Evolutionary conservation across 1,284 basidiomycete species (phyloP).

Genomic region (Microbotryomycetes sp.): DNA sequence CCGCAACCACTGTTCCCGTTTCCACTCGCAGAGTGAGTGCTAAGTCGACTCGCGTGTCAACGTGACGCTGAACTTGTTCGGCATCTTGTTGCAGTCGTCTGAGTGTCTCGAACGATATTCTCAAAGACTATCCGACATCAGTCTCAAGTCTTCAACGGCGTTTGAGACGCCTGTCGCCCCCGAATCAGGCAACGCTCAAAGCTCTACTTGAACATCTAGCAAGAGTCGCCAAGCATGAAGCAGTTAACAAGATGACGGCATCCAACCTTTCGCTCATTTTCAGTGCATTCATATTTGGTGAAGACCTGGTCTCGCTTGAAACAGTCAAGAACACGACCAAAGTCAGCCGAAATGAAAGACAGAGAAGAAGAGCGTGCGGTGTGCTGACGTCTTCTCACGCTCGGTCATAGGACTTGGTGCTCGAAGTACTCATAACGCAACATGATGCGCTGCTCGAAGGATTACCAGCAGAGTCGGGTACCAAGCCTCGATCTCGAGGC

Average conservation of each 20-base stretch:
- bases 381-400: constrained; percentile 6
- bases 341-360: too few species aligned
- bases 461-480: constrained; percentile 31
- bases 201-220: constrained; percentile 82
- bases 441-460: constrained; percentile 44
- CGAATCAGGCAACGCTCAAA: constrained; percentile 84
- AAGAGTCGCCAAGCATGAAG: constrained; percentile 60
- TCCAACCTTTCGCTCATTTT: constrained; percentile 48
- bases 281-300: constrained; percentile 70
- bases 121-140: constrained; percentile 64
- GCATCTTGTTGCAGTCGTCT: constrained; percentile 2
- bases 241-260: constrained; percentile 89
- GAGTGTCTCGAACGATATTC: constrained; percentile 8
- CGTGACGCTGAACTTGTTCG: neutral
- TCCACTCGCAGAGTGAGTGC: constrained; percentile 67
- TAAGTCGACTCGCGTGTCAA: constrained; percentile 25
- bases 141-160: constrained; percentile 65
- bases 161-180: constrained; percentile 67
- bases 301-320: constrained; percentile 70
- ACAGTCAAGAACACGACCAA: constrained; percentile 66
- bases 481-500: constrained; percentile 3
- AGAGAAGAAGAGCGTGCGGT: too few species aligned
- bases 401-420: constrained; percentile 69
- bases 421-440: constrained; percentile 78
- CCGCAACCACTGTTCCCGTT: constrained; percentile 90